Evolutionary conservation across 768 basidiomycete species (phyloP), one percentile per base, ranked within the genome.

Genomic region (Pulveroboletus sp.): DNA sequence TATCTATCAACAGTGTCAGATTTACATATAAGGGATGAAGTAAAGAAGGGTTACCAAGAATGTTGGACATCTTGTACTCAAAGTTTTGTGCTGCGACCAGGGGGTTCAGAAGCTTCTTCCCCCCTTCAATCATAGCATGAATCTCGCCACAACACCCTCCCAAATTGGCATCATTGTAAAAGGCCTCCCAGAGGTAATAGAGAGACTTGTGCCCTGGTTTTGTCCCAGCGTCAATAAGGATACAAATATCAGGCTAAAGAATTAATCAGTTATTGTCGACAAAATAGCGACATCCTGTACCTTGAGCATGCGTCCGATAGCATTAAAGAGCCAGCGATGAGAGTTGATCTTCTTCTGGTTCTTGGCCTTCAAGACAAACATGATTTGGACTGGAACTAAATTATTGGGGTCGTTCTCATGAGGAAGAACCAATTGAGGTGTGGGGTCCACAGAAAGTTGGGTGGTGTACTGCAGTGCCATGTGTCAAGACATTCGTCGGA

Each of bases 1-100:
- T 94, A 67, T 94, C 92, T 86, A 46, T 36, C 15, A 46, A 21
- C 21, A 18, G 12, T 3, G 57, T 66, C 36, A 60, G 53, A 42
- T 28, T 18, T 2, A 42, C 32, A 33, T 10, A 39, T 50, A 1
- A 52, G 39, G 39, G 46, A 39, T 36, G n/a, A 44, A 18, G 9
- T 41, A 18, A 42, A 10, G 8, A 8, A n/a, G 30, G 18, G 74
- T 47, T 57, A 83, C 85, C 88, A 27, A 97, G 75, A 63, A 98
- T 96, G 70, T 97, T 96, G 39, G 91, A 93, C 90, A 97, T 95
- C 73, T 93, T 96, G 73, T 96, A 96, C 71, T 94, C 93, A 60
- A 94, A 94, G 71, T 97, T 96, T 68, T 97, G 94, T 14, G 94
- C 93, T 8, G 94, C 94, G 28, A 97, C 80, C 43, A 93, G 73